These are phyloP conservation scores for Xylariales sp. DNA, from an alignment of 2,329 filamentous ascomycete species.

Conservation along the genomic window DNA sequence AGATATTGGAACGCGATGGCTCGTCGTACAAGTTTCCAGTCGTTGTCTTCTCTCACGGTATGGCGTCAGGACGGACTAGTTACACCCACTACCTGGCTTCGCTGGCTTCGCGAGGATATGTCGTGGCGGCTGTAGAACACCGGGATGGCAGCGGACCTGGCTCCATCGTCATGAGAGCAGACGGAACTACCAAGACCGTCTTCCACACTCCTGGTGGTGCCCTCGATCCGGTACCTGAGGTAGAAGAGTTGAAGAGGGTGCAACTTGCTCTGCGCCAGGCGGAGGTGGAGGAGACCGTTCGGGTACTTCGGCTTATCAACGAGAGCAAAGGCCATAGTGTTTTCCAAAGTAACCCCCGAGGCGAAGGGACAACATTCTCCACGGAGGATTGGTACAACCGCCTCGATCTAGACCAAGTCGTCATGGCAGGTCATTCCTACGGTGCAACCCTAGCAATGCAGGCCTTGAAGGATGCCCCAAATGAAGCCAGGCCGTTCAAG, in stretches of 20 bases:
- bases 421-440: slow-evolving; percentile 60
- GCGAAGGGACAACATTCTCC: slow-evolving; percentile 44
- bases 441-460: slow-evolving; percentile 61
- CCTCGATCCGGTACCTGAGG: slow-evolving; percentile 25
- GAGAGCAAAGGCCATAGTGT: slow-evolving; percentile 31
- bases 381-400: slow-evolving; percentile 45
- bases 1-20: slow-evolving; percentile 16
- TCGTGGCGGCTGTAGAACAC: slow-evolving; percentile 48
- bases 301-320: slow-evolving; percentile 36
- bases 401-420: slow-evolving; percentile 50
- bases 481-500: slow-evolving; percentile 39
- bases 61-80: slow-evolving; percentile 44
- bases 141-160: slow-evolving; percentile 48
- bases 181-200: slow-evolving; percentile 31
- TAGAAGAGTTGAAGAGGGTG: slow-evolving; percentile 38
- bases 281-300: slow-evolving; percentile 42
- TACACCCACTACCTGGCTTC: slow-evolving; percentile 48
- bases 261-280: slow-evolving; percentile 47
- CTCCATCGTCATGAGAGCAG: slow-evolving; percentile 30
- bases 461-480: slow-evolving; percentile 47
- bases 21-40: slow-evolving; percentile 31
- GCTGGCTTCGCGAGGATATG: slow-evolving; percentile 42
- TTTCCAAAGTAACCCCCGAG: slow-evolving; percentile 37
- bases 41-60: slow-evolving; percentile 49
- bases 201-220: slow-evolving; percentile 1